A percentile compares a stretch with the other conserved stretches of the same genome.
Conservation (phyloP, 495 filamentous ascomycete species). For the Tuber magnatum region DNA sequence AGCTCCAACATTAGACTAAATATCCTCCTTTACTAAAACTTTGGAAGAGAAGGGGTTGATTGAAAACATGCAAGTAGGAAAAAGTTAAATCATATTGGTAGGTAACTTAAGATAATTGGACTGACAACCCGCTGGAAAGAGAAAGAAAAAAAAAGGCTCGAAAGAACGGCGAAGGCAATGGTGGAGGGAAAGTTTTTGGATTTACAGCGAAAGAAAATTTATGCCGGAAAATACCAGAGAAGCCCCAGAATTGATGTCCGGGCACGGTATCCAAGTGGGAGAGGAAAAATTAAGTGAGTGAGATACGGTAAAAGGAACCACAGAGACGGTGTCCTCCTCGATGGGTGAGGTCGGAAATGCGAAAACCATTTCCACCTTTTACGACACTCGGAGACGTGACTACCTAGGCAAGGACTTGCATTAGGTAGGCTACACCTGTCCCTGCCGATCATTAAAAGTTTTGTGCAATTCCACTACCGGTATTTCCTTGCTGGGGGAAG, state of each 20-base stretch:
- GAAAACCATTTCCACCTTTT: not conserved
- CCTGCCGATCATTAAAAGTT: conserved; percentile 61
- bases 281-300: not conserved
- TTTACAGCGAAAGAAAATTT: not conserved
- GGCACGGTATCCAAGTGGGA: not conserved
- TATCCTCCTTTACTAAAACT: not conserved
- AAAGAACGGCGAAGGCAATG: not conserved
- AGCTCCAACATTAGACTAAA: not conserved
- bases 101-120: not conserved
- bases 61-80: not conserved
- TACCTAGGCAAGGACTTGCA: not conserved
- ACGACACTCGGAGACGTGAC: not conserved
- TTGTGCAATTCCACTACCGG: conserved; percentile 79
- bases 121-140: not conserved
- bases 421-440: not conserved
- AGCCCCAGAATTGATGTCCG: not conserved
- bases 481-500: conserved; percentile 76
- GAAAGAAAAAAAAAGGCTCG: not conserved
- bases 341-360: not conserved
- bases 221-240: not conserved
- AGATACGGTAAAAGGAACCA: not conserved
- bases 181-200: not conserved
- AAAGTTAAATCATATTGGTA: not conserved
- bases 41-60: not conserved
- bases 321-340: not conserved